Conservation (phyloP, 768 basidiomycete species). For the Cytidiella melzeri region DNA sequence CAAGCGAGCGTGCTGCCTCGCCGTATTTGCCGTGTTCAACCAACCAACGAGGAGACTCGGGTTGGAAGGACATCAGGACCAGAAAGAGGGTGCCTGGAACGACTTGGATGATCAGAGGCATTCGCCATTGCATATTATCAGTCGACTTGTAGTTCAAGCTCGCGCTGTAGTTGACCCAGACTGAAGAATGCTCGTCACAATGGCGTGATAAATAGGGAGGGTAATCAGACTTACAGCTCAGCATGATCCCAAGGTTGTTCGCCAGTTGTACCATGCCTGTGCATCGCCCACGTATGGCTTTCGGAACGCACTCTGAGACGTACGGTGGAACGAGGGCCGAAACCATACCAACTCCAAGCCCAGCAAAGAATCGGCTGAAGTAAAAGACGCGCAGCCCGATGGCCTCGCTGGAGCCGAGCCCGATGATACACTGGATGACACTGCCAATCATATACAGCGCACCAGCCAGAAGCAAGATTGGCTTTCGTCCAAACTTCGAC, state of each 20-base stretch:
- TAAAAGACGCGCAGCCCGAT: conserved; percentile 36
- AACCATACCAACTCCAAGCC: conserved; percentile 54
- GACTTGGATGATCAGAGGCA: conserved; percentile 47
- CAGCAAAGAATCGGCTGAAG: conserved; percentile 50
- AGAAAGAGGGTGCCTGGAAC: conserved; percentile 32
- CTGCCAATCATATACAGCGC: conserved; percentile 44
- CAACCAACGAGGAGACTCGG: conserved; percentile 54
- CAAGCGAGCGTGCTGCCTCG: conserved; percentile 34
- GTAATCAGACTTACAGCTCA: conserved; percentile 25
- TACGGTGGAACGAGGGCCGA: conserved; percentile 45
- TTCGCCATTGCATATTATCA: conserved; percentile 44
- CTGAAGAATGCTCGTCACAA: conserved; percentile 15
- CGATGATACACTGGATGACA: conserved; percentile 38
- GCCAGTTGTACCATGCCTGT: conserved; percentile 37
- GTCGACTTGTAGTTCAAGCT: conserved; percentile 28
- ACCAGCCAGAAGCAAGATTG: conserved; percentile 37
- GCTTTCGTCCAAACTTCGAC: conserved; percentile 39
- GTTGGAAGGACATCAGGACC: conserved; percentile 43
- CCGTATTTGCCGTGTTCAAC: conserved; percentile 40
- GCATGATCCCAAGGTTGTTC: conserved; percentile 29
- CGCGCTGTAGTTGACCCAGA: conserved; percentile 44
- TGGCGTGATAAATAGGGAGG: not conserved
- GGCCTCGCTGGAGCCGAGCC: conserved; percentile 31
- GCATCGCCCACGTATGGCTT: conserved; percentile 42
- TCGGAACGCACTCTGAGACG: conserved; percentile 45